These are phyloP conservation scores for Zymoseptoria pseudotritici DNA, from an alignment of 2,329 filamentous ascomycete species.

Conservation along the genomic window DNA sequence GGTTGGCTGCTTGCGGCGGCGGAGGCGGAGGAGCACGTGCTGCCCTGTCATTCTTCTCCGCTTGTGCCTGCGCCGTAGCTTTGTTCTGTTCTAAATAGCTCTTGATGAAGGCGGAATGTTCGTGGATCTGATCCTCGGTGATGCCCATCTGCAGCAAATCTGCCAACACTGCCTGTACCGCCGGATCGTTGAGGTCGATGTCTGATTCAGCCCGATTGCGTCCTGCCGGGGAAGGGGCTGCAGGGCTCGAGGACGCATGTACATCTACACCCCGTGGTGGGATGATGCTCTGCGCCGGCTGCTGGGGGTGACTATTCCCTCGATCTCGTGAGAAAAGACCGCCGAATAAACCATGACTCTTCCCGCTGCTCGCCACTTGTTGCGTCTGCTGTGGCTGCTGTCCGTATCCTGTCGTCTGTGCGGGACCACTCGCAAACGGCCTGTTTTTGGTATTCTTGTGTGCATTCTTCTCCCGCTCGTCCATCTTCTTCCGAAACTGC, in stretches of 20 bases:
- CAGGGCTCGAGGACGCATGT: slow-evolving; percentile 16
- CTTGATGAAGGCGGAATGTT: slow-evolving; percentile 63
- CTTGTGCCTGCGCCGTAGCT: slow-evolving; percentile 40
- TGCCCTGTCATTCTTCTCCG: slow-evolving; percentile 42
- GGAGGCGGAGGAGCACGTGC: slow-evolving; percentile 56
- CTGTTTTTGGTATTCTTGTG: slow-evolving; percentile 70
- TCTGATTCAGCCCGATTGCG: slow-evolving; percentile 32
- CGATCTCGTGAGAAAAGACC: slow-evolving; percentile 21
- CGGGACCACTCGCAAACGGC: slow-evolving; percentile 21
- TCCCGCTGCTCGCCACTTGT: slow-evolving; percentile 5
- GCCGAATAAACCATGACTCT: slow-evolving; percentile 16
- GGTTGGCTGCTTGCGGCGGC: slow-evolving; percentile 39
- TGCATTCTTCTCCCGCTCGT: slow-evolving; percentile 90
- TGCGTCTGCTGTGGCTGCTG: slow-evolving; percentile 9
- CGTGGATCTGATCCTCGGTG: slow-evolving; percentile 59
- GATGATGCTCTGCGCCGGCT: slow-evolving; percentile 43
- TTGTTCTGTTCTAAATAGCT: slow-evolving; percentile 59
- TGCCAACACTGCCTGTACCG: slow-evolving; percentile 53
- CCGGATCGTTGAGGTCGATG: slow-evolving; percentile 56
- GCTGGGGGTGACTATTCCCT: slow-evolving; percentile 25
- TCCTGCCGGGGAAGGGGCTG: slow-evolving; percentile 29
- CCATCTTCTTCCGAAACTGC: slow-evolving; percentile 95
- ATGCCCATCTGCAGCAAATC: slow-evolving; percentile 59
- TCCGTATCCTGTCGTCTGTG: slow-evolving; percentile 13
- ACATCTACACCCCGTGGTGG: slow-evolving; percentile 38